Evolutionary conservation across 2,329 filamentous ascomycete species (phyloP).

Genomic region (Neobulgaria alba): DNA sequence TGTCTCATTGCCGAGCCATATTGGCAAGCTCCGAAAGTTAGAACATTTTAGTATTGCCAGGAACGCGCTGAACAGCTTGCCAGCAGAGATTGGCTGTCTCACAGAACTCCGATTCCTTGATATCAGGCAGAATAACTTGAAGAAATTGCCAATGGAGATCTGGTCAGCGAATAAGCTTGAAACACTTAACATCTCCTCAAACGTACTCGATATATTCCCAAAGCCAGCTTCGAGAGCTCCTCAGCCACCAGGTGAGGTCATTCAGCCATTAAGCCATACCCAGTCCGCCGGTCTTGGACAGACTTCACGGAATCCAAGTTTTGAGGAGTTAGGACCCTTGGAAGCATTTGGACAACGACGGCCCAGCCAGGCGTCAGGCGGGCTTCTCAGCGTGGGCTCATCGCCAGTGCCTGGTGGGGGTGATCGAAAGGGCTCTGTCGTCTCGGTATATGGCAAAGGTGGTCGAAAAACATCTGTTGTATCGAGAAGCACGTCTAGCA

Average conservation of each 20-base stretch:
- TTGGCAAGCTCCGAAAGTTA: conserved; percentile 73
- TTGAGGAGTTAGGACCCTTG: conserved; percentile 65
- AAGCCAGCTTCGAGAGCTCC: conserved; percentile 69
- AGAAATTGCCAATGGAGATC: conserved; percentile 80
- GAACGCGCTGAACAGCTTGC: conserved; percentile 78
- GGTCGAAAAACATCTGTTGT: conserved; percentile 80
- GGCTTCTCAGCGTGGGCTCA: conserved; percentile 64
- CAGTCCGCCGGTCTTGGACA: conserved; percentile 11
- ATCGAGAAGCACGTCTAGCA: conserved; percentile 54
- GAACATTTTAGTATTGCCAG: conserved; percentile 92
- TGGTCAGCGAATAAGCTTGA: conserved; percentile 92
- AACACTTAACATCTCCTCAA: conserved; percentile 90
- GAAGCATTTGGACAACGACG: conserved; percentile 59
- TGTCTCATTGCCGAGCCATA: conserved; percentile 75
- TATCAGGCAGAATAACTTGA: conserved; percentile 87
- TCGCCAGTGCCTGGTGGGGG: conserved; percentile 53
- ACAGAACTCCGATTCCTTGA: conserved; percentile 79
- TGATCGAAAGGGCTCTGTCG: conserved; percentile 74
- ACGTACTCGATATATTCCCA: conserved; percentile 83
- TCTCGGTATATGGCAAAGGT: conserved; percentile 69
- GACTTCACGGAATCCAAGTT: conserved; percentile 56
- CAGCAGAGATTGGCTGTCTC: conserved; percentile 80
- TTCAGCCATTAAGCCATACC: conserved; percentile 9
- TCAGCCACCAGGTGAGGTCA: conserved; percentile 47
- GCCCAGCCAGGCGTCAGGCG: conserved; percentile 77